phyloP scores from a whole-genome alignment of 176 grass and related monocot genomes.

The Poa pratensis region DNA sequence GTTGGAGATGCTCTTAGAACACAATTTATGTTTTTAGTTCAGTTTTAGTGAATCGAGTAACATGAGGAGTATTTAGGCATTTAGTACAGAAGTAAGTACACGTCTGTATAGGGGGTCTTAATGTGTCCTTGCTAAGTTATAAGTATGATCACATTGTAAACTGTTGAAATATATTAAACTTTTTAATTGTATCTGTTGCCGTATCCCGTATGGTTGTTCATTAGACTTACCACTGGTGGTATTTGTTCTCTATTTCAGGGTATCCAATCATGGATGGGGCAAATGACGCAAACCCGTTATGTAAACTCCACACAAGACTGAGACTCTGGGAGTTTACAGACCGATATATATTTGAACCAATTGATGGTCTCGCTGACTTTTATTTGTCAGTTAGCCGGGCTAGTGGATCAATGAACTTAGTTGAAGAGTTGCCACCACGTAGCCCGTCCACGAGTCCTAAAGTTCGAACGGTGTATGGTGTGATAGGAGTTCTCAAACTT shows the following conservation, averaged over 20 bases:
- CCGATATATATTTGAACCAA: slow-evolving; percentile 82
- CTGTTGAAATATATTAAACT: not conserved
- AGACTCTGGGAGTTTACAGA: slow-evolving; percentile 87
- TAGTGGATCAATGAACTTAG: slow-evolving; percentile 78
- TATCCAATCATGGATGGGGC: slow-evolving; percentile 47
- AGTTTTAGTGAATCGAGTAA: not conserved
- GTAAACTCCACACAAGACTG: slow-evolving; percentile 78
- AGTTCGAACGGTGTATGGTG: slow-evolving; percentile 69
- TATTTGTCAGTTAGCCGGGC: slow-evolving; percentile 71
- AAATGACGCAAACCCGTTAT: slow-evolving; percentile 35
- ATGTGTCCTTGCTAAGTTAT: not conserved
- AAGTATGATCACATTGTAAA: not conserved
- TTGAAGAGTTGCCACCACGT: slow-evolving; percentile 68
- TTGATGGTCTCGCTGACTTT: slow-evolving; percentile 82
- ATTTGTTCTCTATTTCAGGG: slow-evolving; percentile 46
- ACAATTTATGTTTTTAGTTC: not conserved
- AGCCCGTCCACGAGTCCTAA: slow-evolving; percentile 54
- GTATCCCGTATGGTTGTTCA: slow-evolving; percentile 4
- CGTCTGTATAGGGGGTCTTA: too few species aligned
- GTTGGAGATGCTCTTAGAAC: too few species aligned
- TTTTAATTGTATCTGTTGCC: not conserved
- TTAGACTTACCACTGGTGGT: not conserved
- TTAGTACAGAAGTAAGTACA: not conserved
- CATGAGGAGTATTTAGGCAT: not conserved
- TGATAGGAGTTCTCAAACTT: slow-evolving; percentile 94